Conservation (phyloP, 2,329 filamentous ascomycete species). For the Pyrenophora teres region DNA sequence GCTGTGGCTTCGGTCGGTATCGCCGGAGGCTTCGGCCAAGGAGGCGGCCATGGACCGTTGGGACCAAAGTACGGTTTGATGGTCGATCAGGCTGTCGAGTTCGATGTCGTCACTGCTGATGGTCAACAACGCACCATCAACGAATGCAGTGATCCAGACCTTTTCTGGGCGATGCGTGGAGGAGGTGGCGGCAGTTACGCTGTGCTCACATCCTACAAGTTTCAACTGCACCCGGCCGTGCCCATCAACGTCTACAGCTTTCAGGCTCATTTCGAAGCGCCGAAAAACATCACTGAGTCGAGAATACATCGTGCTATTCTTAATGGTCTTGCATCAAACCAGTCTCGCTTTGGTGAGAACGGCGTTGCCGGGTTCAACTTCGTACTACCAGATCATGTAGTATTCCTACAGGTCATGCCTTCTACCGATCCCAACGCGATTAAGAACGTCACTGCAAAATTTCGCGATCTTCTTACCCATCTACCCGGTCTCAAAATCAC, state of each 20-base stretch:
- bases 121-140: conserved; percentile 39
- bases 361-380: conserved; percentile 47
- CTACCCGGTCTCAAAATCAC: conserved; percentile 41
- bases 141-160: conserved; percentile 40
- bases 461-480: conserved; percentile 36
- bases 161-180: conserved; percentile 47
- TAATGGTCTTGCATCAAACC: conserved; percentile 38
- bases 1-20: conserved; percentile 56
- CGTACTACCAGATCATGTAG: conserved; percentile 36
- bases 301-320: conserved; percentile 40
- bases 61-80: conserved; percentile 52
- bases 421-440: conserved; percentile 32
- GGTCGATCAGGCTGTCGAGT: conserved; percentile 45
- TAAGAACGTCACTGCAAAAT: conserved; percentile 35
- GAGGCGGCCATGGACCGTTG: conserved; percentile 61
- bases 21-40: conserved; percentile 50
- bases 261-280: conserved; percentile 34
- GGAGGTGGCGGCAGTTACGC: conserved; percentile 45
- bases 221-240: conserved; percentile 41
- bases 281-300: conserved; percentile 37
- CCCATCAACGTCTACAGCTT: conserved; percentile 46
- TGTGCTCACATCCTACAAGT: conserved; percentile 45
- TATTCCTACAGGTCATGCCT: conserved; percentile 41
- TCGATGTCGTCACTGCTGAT: conserved; percentile 43
- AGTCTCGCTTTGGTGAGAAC: conserved; percentile 33